Evolutionary conservation across 1,139 yeast species (phyloP), one percentile per base, ranked within the genome.

Genomic region (Diutina siamensis): DNA sequence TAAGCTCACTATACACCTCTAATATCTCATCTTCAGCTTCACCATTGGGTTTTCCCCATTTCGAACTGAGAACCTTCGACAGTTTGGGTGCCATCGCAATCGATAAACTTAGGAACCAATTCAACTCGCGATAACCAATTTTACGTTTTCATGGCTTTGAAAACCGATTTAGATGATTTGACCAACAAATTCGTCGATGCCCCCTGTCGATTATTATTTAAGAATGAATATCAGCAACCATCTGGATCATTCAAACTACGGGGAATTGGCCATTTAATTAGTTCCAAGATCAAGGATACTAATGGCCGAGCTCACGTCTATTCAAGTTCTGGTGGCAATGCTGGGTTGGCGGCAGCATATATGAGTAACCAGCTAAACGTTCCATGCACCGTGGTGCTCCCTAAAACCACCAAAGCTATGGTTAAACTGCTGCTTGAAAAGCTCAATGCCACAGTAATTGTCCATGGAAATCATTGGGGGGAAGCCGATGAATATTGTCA

Each of bases 281-380:
- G 56, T 21, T 56, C 57, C 44, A 52, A 48, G 35, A 31, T 31
- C 12, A n/a, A 31, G 4, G 9, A 25, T 7, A 10, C 28, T 7
- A 31, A 31, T 13, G 34, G 15, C 4, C 56, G 58, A 34, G 68
- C 75, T 33, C 73, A 71, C 28, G 77, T 81, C 3, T 76, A 71
- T 57, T 71, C 83, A 5, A 78, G 84, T 31, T 78, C 85, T 15
- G 92, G 89, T 12, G 92, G 92, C 0, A 83, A 83, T 57, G 92
- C 92, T 0, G 92, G 92, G 0, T 64, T 80, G 45, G 89, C 89
- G 0, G 85, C 85, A 2, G 86, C 87, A 0, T 72, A 72, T 46
- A 77, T 83, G 40, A 75, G 83, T 3, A 58, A 57, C 34, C 61
- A 57, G 46, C 67, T 70, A 49, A 64, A 65, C 1, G 58, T 72